These are phyloP conservation scores for Epichloe aotearoae DNA, from an alignment of 2,329 filamentous ascomycete species.

Conservation along the genomic window DNA sequence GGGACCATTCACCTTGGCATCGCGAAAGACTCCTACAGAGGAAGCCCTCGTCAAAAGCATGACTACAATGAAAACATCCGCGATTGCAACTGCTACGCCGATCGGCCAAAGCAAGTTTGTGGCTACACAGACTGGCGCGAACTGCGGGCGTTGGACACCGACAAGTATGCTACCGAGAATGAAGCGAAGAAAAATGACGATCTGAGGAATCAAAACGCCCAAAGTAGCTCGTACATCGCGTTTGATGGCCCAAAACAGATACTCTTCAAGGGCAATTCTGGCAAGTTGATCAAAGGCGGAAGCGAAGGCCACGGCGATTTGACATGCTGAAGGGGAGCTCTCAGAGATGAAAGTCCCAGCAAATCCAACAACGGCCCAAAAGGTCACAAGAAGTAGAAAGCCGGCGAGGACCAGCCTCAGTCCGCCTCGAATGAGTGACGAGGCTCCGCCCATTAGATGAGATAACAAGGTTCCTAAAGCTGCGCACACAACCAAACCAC, in stretches of 20 bases:
- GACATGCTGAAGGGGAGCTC: slow-evolving; percentile 31
- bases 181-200: slow-evolving; percentile 33
- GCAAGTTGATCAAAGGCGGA: slow-evolving; percentile 44
- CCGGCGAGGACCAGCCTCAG: slow-evolving; percentile 50
- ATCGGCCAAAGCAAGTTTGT: slow-evolving; percentile 30
- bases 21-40: slow-evolving; percentile 21
- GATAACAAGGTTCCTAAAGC: slow-evolving; percentile 34
- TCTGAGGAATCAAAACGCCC: slow-evolving; percentile 30
- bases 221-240: slow-evolving; percentile 22
- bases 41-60: slow-evolving; percentile 29
- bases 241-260: slow-evolving; percentile 37
- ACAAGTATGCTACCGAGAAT: slow-evolving; percentile 41
- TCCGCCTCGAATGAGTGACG: slow-evolving; percentile 39
- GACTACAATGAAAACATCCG: slow-evolving; percentile 32
- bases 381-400: slow-evolving; percentile 36
- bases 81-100: slow-evolving; percentile 29
- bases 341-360: slow-evolving; percentile 33
- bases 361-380: slow-evolving; percentile 43
- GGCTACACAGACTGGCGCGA: slow-evolving; percentile 38
- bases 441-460: slow-evolving; percentile 33
- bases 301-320: slow-evolving; percentile 37
- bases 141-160: slow-evolving; percentile 39
- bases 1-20: slow-evolving; percentile 16
- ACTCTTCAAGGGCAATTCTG: slow-evolving; percentile 39
- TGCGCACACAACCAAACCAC: slow-evolving; percentile 41